phyloP scores from a whole-genome alignment of 192 early-diverging fungal genomes.

The Coemansia sp. region DNA sequence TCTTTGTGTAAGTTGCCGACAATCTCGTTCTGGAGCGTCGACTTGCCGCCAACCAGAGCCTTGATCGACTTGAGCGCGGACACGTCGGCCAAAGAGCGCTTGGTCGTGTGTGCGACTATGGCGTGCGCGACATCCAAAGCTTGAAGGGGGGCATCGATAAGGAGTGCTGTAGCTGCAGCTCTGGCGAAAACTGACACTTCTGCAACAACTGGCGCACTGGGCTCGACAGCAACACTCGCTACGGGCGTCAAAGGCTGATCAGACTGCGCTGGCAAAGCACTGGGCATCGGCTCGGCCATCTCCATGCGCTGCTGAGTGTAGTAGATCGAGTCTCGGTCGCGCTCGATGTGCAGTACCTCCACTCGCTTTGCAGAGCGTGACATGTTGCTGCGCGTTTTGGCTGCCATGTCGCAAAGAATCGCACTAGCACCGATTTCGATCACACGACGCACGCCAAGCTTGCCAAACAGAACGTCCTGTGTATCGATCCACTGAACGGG shows the following conservation, averaged over 20 bases:
- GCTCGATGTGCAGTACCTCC: constrained; percentile 11
- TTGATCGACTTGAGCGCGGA: constrained; percentile 66
- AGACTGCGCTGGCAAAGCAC: neutral
- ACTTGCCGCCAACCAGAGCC: constrained; percentile 87
- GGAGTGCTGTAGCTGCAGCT: constrained; percentile 36
- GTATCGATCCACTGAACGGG: constrained; percentile 97
- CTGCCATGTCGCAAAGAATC: constrained; percentile 86
- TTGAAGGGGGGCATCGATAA: constrained; percentile 73
- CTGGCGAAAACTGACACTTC: neutral
- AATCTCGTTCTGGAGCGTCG: constrained; percentile 97
- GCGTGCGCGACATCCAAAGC: constrained; percentile 78
- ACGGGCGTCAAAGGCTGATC: constrained; percentile 34
- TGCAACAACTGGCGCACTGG: neutral
- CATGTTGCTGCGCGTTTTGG: constrained; percentile 41
- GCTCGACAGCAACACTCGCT: constrained; percentile 52
- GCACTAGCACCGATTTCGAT: constrained; percentile 90
- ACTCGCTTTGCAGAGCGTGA: neutral
- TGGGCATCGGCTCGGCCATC: neutral
- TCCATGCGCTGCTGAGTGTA: constrained; percentile 3
- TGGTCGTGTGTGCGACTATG: constrained; percentile 87
- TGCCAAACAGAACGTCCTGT: constrained; percentile 78
- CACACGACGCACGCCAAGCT: constrained; percentile 74
- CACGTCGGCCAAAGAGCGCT: constrained; percentile 79
- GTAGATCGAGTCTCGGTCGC: constrained; percentile 19
- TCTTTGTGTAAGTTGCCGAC: constrained; percentile 94